Evolutionary conservation across 257 asterid genomes (phyloP).

Genomic region (Nicotiana obtusifolia): DNA sequence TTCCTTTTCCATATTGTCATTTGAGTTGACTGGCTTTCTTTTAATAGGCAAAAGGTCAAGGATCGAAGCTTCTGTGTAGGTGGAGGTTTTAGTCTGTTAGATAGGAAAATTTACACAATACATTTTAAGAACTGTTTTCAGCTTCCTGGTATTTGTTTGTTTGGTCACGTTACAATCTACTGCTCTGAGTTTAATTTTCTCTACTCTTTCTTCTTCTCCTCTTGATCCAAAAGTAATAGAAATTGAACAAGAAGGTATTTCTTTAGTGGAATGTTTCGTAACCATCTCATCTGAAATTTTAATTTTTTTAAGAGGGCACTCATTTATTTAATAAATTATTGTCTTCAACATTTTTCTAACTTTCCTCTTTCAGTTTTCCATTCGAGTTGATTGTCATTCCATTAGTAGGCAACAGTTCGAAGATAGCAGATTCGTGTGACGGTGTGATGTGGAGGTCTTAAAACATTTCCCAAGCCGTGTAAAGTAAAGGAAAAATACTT

Average conservation of each 20-base stretch:
- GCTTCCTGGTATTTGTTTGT: not conserved
- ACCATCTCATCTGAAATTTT: too few relatives aligned
- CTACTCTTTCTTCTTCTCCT: too few relatives aligned
- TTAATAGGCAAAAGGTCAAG: not conserved
- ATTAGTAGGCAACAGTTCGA: not conserved
- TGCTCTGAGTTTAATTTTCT: too few relatives aligned
- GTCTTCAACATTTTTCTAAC: not conserved
- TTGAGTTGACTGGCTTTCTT: not conserved
- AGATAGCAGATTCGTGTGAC: too few relatives aligned
- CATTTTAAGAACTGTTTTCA: not conserved
- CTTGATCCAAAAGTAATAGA: too few relatives aligned
- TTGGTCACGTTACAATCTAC: not conserved
- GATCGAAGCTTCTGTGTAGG: not conserved
- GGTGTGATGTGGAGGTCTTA: too few relatives aligned
- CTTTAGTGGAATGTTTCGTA: too few relatives aligned
- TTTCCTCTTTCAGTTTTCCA: not conserved
- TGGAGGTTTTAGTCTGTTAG: not conserved
- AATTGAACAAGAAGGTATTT: too few relatives aligned
- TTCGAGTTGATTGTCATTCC: not conserved
- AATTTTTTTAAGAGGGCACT: too few relatives aligned
- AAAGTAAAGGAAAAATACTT: too few relatives aligned
- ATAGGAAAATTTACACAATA: not conserved
- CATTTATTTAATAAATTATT: too few relatives aligned
- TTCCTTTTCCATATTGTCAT: not conserved
- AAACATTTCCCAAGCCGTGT: too few relatives aligned